Evolutionary conservation across 140 eudicot genomes (phyloP).

Genomic region (Erigeron philadelphicus): DNA sequence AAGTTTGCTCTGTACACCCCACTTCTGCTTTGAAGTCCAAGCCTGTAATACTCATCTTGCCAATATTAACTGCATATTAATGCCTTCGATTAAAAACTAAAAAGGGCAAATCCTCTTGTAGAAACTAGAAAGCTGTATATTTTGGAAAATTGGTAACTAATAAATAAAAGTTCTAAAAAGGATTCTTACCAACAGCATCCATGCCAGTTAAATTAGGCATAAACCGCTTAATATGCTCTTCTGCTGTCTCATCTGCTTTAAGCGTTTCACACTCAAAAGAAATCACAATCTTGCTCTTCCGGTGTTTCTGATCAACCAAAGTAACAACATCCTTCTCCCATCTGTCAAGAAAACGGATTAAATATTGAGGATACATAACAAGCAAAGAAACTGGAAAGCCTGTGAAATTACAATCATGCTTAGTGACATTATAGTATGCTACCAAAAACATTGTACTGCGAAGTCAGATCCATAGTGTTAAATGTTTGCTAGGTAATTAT

Average conservation of each 20-base stretch:
- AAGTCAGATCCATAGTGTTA: not conserved
- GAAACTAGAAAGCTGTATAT: not conserved
- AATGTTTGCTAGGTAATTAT: not conserved
- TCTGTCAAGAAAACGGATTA: conserved; percentile 30
- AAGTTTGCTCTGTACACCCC: conserved; percentile 35
- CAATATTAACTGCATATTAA: conserved; percentile 70
- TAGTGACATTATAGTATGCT: no score
- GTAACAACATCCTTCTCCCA: conserved; percentile 77
- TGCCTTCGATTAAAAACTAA: not conserved
- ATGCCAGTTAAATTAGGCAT: conserved; percentile 84
- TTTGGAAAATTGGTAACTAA: not conserved
- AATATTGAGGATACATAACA: no score
- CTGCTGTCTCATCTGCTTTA: conserved; percentile 86
- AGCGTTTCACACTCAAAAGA: conserved; percentile 83
- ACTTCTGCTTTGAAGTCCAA: conserved; percentile 52
- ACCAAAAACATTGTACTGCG: not conserved
- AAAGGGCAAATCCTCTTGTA: not conserved
- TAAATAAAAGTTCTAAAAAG: not conserved
- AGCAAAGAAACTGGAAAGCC: no score
- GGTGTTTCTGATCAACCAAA: conserved; percentile 57
- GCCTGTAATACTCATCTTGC: conserved; percentile 72
- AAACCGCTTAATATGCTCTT: conserved; percentile 72
- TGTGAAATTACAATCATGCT: no score
- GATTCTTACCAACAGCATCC: conserved; percentile 80
- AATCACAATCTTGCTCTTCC: conserved; percentile 49